Evolutionary conservation across 2,329 filamentous ascomycete species (phyloP).

Genomic region (Rhexocercosporidium sp.): DNA sequence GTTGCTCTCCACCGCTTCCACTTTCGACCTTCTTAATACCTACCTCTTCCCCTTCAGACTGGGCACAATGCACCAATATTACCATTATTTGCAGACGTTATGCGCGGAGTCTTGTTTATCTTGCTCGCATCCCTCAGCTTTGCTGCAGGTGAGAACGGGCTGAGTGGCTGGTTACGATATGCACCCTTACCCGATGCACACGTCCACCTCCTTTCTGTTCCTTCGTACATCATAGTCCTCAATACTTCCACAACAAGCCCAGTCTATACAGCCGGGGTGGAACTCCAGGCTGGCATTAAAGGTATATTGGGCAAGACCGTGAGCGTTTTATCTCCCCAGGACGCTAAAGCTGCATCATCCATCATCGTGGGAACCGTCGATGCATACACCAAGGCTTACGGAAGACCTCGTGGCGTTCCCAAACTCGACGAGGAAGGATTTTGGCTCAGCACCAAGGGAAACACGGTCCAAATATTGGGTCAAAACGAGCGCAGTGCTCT

Average conservation of each 20-base stretch:
- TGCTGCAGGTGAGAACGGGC: conserved; percentile 59
- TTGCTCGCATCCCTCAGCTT: background rate
- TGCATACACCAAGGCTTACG: conserved; percentile 47
- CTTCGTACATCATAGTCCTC: conserved; percentile 56
- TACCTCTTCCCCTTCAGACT: background rate
- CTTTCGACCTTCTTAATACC: background rate
- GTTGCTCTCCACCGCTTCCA: too few relatives aligned
- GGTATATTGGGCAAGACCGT: conserved; percentile 60
- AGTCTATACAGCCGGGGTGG: conserved; percentile 62
- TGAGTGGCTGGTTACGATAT: conserved; percentile 69
- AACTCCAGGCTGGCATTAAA: conserved; percentile 61
- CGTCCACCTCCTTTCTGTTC: conserved; percentile 45
- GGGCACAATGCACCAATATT: too few relatives aligned
- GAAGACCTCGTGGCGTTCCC: conserved; percentile 41
- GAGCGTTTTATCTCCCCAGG: conserved; percentile 38
- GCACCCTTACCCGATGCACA: conserved; percentile 54
- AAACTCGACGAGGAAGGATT: conserved; percentile 63
- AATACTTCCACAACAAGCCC: conserved; percentile 60
- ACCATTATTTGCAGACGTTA: background rate
- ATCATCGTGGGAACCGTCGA: conserved; percentile 56
- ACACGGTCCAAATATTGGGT: conserved; percentile 62
- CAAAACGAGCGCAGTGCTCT: conserved; percentile 70
- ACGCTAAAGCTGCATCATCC: conserved; percentile 33
- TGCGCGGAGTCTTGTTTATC: background rate
- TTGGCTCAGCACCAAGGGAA: conserved; percentile 56